A percentile compares a stretch with the other conserved stretches of the same genome.
Conservation (phyloP, 306 rosid genomes). For the Prunus fruticosa region DNA sequence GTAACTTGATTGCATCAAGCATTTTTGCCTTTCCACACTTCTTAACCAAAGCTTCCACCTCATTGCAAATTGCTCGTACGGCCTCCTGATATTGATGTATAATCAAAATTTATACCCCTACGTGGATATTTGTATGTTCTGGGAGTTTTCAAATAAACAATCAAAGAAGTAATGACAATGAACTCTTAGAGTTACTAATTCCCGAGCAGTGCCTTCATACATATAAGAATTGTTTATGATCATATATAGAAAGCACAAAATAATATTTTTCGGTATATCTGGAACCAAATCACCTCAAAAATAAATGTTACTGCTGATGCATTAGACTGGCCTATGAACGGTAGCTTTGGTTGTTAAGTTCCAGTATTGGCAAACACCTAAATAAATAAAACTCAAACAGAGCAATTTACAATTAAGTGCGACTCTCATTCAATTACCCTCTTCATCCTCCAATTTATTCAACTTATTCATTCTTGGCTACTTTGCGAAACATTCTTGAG, state of each 20-base stretch:
- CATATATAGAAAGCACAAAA: neutral
- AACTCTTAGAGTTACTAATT: slow-evolving; percentile 16
- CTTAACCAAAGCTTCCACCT: slow-evolving; percentile 79
- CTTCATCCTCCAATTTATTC: too few species aligned
- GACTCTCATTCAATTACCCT: too few species aligned
- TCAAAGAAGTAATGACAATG: slow-evolving; percentile 11
- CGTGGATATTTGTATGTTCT: neutral
- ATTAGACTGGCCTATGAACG: neutral
- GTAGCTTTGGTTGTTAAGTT: neutral
- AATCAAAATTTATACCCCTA: slow-evolving; percentile 23
- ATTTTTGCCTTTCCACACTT: slow-evolving; percentile 92
- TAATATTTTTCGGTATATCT: neutral
- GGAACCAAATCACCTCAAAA: neutral
- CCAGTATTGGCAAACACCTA: slow-evolving; percentile 1
- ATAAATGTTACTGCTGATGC: neutral
- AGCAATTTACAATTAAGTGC: too few species aligned
- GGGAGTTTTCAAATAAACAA: slow-evolving; percentile 14
- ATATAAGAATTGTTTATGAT: neutral
- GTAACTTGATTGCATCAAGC: slow-evolving; percentile 86
- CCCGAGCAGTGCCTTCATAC: neutral
- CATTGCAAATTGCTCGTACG: slow-evolving; percentile 78
- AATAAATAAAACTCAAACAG: too few species aligned
- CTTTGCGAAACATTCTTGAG: too few species aligned
- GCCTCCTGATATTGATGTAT: slow-evolving; percentile 66
- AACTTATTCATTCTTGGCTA: too few species aligned